These are phyloP conservation scores for Cryptosporidium felis DNA, from an alignment of 169 alveolate species.

Conservation along the genomic window DNA sequence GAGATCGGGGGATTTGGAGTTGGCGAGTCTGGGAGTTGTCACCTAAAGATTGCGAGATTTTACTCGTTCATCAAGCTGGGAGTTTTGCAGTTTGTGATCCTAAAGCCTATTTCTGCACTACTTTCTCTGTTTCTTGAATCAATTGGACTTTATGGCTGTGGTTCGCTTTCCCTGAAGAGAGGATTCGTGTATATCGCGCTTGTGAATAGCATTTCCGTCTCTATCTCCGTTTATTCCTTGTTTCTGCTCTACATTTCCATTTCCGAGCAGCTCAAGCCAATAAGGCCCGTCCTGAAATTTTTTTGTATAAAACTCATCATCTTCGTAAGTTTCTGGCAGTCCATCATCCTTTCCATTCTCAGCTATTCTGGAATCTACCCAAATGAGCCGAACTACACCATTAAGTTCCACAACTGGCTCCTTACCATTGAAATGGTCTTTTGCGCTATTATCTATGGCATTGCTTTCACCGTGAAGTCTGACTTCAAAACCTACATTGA, in stretches of 20 bases:
- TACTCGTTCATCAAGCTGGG: conserved; percentile 59
- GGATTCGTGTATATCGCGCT: conserved; percentile 26
- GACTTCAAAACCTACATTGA: neutral
- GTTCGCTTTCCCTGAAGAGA: conserved; percentile 17
- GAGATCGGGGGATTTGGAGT: neutral
- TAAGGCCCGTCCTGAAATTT: conserved; percentile 45
- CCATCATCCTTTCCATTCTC: conserved; percentile 36
- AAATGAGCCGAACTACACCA: conserved; percentile 10
- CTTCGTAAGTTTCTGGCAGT: conserved; percentile 60
- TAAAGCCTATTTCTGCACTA: conserved; percentile 43
- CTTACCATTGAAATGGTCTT: conserved; percentile 65
- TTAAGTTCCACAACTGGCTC: conserved; percentile 44
- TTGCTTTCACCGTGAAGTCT: conserved; percentile 20
- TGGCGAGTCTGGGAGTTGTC: neutral
- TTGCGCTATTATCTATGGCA: conserved; percentile 42
- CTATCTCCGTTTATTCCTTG: conserved; percentile 35
- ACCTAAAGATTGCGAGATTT: conserved; percentile 20
- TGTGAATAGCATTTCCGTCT: conserved; percentile 36
- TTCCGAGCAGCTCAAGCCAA: conserved; percentile 12
- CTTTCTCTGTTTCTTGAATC: conserved; percentile 30
- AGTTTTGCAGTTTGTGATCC: conserved; percentile 48
- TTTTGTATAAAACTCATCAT: conserved; percentile 53
- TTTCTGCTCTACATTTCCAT: conserved; percentile 47
- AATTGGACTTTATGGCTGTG: conserved; percentile 30
- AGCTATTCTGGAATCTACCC: conserved; percentile 5